Base-by-base conservation (phyloP, 1,139 yeast genomes). In the Taphrina betulina region DNA sequence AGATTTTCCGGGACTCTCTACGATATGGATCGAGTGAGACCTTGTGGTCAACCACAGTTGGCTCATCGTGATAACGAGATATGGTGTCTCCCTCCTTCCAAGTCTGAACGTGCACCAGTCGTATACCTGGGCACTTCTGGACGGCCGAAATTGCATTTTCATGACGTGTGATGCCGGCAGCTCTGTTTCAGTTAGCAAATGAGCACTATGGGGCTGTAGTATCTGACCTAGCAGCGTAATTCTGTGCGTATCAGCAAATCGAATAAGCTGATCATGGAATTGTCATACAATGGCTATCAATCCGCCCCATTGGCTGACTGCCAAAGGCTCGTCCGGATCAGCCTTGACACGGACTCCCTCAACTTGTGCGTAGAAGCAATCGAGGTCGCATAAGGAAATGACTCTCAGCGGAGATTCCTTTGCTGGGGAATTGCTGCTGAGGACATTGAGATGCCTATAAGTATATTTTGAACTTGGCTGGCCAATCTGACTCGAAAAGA, bases 331-430 rank as follows among this genome's bases (percentile, higher is more conserved):
- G 1, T 81, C 79, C 1, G 73, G 73, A 0, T 81, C 70, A 10
- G 84, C 71, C 0, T 83, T 83, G 22, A 88, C 74, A 42, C 96
- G 71, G 5, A 86, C 74, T 64, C 85, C 94, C 65, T 92, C 97
- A 34, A 85, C 94, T 66, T 92, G 98, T 0, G 98, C 75, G 70
- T 86, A 92, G 69, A 90, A 92, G 12, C 97, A 96, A 71, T 92
- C 95, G 63, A 88, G 78, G 70, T 92, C 98, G 35, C 92, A 78
- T 64, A 89, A 94, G 2, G 85, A 90, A 44, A 92, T 78, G 14
- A 85, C 85, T 0, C 96, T 76, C n/a, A 92, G 26, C 17, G 56
- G 56, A 3, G 56, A 52, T 20, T 41, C 50, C 28, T 28, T 50
- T 20, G 54, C 54, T 8, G 54, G 54, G n/a, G 54, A 50, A 12